phyloP scores from a whole-genome alignment of 768 basidiomycete genomes.

The Pisolithus sp. region DNA sequence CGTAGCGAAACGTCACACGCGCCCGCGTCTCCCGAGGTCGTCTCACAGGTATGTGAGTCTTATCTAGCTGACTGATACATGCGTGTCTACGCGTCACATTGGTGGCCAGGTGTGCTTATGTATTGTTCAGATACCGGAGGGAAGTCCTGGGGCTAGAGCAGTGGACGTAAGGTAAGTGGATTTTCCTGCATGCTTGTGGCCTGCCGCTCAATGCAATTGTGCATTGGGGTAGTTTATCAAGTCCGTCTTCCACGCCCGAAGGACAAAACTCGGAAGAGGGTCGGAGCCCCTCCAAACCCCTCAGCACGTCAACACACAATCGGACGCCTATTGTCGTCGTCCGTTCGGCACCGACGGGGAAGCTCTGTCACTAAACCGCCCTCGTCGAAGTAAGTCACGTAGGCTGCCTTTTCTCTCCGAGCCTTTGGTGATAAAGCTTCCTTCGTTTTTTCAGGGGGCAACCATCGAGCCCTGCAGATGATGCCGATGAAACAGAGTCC shows the following conservation, averaged over 20 bases:
- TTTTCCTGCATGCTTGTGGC: background rate
- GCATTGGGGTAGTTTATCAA: constrained; percentile 17
- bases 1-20: background rate
- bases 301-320: constrained; percentile 14
- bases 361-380: background rate
- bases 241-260: constrained; percentile 17
- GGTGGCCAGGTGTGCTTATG: background rate
- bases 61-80: too few species aligned
- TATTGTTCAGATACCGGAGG: background rate
- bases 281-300: constrained; percentile 15
- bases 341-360: background rate
- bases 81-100: background rate
- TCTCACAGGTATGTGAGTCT: background rate
- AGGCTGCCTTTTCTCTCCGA: background rate
- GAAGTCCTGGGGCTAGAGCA: constrained; percentile 18
- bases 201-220: background rate
- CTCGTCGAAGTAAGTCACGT: background rate
- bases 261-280: constrained; percentile 6
- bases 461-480: constrained; percentile 16
- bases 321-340: constrained; percentile 14
- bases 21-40: background rate
- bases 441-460: background rate
- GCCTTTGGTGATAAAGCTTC: background rate
- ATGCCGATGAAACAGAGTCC: constrained; percentile 40
- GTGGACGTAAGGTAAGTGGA: constrained; percentile 29